Percentiles rank a stretch among this genome's conserved stretches.
Conservation (phyloP, 164 flowering plant species). For the Macadamia tetraphylla region DNA sequence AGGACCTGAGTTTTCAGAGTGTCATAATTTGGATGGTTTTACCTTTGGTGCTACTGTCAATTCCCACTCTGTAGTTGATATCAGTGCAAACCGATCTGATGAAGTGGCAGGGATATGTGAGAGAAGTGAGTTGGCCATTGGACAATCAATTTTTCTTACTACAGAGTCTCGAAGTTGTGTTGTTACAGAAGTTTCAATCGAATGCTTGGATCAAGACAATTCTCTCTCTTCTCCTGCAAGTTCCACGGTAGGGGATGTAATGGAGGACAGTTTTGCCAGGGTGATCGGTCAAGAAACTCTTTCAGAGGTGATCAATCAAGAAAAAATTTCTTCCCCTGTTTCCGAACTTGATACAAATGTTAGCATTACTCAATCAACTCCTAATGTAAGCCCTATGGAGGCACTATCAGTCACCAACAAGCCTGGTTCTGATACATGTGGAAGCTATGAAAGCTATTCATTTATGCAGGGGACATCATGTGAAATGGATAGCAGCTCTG, state of each 20-base stretch:
- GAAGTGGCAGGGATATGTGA: too few relatives aligned
- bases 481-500: constrained; percentile 5
- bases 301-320: too few relatives aligned
- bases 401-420: constrained; percentile 5
- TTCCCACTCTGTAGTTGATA: too few relatives aligned
- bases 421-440: constrained; percentile 4
- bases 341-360: constrained; percentile 8
- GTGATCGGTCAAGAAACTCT: constrained; percentile 2
- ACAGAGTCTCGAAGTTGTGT: constrained; percentile 15
- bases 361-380: background rate
- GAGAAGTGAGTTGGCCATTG: too few relatives aligned
- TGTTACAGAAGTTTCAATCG: constrained; percentile 19
- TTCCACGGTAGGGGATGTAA: constrained; percentile 2
- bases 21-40: too few relatives aligned
- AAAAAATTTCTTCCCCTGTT: constrained; percentile 10
- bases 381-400: constrained; percentile 8
- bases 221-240: constrained; percentile 6
- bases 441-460: constrained; percentile 8
- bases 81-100: too few relatives aligned
- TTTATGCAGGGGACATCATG: constrained; percentile 7
- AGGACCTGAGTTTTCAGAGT: too few relatives aligned
- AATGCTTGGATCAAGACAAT: constrained; percentile 11
- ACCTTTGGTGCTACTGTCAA: too few relatives aligned
- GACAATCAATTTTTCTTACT: background rate
- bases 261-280: constrained; percentile 12